Evolutionary conservation across 805 yeast genomes (phyloP), one percentile per base, ranked within the genome.

Genomic region (Myxozyma vanderwaltii): DNA sequence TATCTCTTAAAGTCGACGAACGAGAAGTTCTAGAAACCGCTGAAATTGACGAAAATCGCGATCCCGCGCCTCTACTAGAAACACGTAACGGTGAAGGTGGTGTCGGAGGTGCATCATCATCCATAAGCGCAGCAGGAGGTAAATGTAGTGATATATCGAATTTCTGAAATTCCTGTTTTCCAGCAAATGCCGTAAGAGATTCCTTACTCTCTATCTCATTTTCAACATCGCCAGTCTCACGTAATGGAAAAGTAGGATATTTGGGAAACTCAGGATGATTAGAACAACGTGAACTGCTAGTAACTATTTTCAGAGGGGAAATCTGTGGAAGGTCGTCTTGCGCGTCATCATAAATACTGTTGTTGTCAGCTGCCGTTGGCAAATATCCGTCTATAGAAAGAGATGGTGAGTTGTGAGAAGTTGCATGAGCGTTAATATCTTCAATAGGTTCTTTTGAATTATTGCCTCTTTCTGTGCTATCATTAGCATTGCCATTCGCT

Each of bases 1-100:
- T 59, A 26, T 56, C 63, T 2, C 60, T 51, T 7, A 51, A 49
- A 15, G 61, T 58, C 19, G 61, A 58, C 13, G 58, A n/a, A 13
- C 46, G 41, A 2, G 54, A 48, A 12, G 38, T 21, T 15, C 54
- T 21, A 40, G 35, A 38, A 49, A 23, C 35, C n/a, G n/a, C n/a
- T n/a, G n/a, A n/a, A n/a, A n/a, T n/a, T 19, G 46, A 39, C 12
- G 54, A 50, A 12, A n/a, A 19, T 3, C 46, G 45, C 5, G 51
- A 31, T 15, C n/a, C 31, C 10, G 47, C 21, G 3, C 31, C 27
- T 15, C 51, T 47, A 27, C 38, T 50, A 4, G 45, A 23, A 13
- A 50, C 46, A 4, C 46, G 36, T 26, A 50, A 21, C 4, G 54
- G 54, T 2, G 54, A 27, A 2, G 38, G 58, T n/a, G 39, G 57